Evolutionary conservation across 2,329 filamentous ascomycete species (phyloP).

Genomic region (Epichloe gansuensis): DNA sequence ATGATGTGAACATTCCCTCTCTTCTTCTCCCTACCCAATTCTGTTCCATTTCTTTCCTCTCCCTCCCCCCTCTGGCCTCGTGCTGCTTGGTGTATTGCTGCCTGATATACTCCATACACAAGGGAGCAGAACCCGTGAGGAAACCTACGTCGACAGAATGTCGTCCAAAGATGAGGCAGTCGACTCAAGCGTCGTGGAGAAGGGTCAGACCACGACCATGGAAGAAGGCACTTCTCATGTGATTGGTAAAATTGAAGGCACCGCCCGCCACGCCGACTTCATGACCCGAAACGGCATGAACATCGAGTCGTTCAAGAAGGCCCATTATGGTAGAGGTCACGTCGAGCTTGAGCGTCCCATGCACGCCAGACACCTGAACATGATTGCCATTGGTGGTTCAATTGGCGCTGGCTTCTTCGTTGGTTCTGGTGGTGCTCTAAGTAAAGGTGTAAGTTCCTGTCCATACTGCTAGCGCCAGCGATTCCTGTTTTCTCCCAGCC

Average conservation of each 20-base stretch:
- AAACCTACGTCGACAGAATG: slow-evolving; percentile 5
- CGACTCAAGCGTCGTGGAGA: slow-evolving; percentile 10
- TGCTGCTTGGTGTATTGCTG: neutral
- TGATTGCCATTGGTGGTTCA: slow-evolving; percentile 49
- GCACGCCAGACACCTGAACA: slow-evolving; percentile 43
- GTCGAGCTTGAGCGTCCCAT: slow-evolving; percentile 30
- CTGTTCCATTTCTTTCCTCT: neutral
- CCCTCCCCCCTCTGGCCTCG: neutral
- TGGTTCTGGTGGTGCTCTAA: slow-evolving; percentile 41
- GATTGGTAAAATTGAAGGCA: slow-evolving; percentile 5
- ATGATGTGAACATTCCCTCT: neutral
- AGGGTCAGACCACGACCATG: slow-evolving; percentile 8
- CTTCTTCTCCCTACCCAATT: neutral
- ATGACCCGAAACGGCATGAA: slow-evolving; percentile 26
- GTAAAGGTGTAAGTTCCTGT: slow-evolving; percentile 29
- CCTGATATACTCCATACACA: neutral
- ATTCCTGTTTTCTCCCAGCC: slow-evolving; percentile 21
- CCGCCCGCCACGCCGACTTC: slow-evolving; percentile 18
- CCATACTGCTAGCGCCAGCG: slow-evolving; percentile 31
- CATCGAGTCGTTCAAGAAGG: slow-evolving; percentile 25
- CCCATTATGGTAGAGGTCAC: slow-evolving; percentile 19
- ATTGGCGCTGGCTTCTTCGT: slow-evolving; percentile 53
- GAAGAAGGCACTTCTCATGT: slow-evolving; percentile 10
- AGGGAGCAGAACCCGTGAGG: neutral
- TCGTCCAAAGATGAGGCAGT: slow-evolving; percentile 10